Percentiles rank a stretch among this genome's conserved stretches.
phyloP scores from a whole-genome alignment of 352 stramenopile genomes.

The Globisporangium splendens region DNA sequence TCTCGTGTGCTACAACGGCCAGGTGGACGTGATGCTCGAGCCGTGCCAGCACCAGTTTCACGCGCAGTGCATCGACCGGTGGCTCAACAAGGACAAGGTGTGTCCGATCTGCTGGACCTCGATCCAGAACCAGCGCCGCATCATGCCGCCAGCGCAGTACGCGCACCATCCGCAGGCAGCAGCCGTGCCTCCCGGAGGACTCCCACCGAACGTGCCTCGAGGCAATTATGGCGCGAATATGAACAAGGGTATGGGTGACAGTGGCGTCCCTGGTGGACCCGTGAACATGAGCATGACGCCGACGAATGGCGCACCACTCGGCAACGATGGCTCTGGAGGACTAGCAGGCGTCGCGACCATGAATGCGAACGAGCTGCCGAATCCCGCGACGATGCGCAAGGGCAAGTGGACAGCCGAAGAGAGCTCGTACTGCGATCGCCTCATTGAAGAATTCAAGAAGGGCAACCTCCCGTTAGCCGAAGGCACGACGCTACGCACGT shows the following conservation, averaged over 20 bases:
- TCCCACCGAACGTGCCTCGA: conserved; percentile 5
- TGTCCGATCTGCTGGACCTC: conserved; percentile 73
- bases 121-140: conserved; percentile 55
- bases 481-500: conserved; percentile 96
- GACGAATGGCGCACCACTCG: not conserved
- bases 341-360: conserved; percentile 6
- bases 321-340: conserved; percentile 1
- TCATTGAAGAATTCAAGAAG: conserved; percentile 97
- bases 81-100: conserved; percentile 69
- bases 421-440: conserved; percentile 95
- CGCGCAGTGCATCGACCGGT: conserved; percentile 66
- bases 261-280: not conserved
- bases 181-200: conserved; percentile 4
- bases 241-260: not conserved
- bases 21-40: conserved; percentile 54
- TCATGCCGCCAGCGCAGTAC: conserved; percentile 25
- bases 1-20: conserved; percentile 44
- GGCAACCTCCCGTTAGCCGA: conserved; percentile 96
- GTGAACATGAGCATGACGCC: not conserved
- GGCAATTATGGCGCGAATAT: not conserved
- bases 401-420: conserved; percentile 98
- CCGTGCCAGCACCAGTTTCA: conserved; percentile 82
- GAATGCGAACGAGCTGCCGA: conserved; percentile 4
- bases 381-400: conserved; percentile 69
- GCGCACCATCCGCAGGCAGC: conserved; percentile 9